A percentile compares a stretch with the other conserved stretches of the same genome.
Conservation (phyloP, 257 asterid species). For the Lycium barbarum region DNA sequence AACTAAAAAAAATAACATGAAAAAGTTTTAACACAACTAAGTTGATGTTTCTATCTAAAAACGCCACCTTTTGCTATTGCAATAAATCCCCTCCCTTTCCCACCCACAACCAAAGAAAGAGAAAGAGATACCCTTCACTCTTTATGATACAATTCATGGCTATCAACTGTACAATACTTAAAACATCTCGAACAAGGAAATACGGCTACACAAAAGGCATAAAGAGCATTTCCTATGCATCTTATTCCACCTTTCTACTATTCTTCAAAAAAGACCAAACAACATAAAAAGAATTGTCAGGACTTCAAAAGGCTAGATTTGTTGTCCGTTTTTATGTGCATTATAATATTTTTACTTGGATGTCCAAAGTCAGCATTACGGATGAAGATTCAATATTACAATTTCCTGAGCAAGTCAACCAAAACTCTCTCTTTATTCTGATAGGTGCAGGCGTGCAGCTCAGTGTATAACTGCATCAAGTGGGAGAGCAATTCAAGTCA, state of each 20-base stretch:
- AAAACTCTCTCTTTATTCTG: background rate
- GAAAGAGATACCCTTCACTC: background rate
- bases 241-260: background rate
- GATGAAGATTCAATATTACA: slow-evolving; percentile 7
- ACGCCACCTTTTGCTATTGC: background rate
- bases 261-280: background rate
- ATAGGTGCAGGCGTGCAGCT: slow-evolving; percentile 14
- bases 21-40: background rate
- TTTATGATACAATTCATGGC: background rate
- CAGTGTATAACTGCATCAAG: slow-evolving; percentile 14
- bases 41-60: background rate
- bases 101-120: background rate
- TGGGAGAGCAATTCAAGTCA: background rate
- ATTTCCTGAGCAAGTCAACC: background rate
- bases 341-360: slow-evolving; percentile 12
- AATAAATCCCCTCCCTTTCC: background rate
- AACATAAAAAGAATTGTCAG: background rate
- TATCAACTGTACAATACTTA: background rate
- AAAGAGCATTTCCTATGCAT: background rate
- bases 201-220: background rate
- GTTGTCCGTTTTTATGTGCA: background rate
- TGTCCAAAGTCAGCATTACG: background rate
- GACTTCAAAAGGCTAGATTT: slow-evolving; percentile 10
- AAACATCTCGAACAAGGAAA: background rate
- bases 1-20: background rate